phyloP scores from a whole-genome alignment of 352 stramenopile genomes.

The Globisporangium takayamanum region DNA sequence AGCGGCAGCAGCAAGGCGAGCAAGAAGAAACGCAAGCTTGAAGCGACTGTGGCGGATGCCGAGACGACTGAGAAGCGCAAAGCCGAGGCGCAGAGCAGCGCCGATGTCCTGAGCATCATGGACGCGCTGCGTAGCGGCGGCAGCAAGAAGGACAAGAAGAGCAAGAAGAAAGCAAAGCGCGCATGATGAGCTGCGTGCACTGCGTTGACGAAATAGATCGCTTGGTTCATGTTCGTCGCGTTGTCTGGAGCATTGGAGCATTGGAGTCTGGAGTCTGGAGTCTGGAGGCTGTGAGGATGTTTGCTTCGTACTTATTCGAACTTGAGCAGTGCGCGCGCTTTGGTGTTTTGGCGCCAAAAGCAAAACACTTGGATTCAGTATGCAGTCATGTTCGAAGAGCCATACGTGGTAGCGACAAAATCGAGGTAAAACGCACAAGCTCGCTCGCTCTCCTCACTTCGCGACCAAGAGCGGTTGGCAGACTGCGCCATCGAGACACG shows the following conservation, averaged over 20 bases:
- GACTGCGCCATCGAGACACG: not conserved
- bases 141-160: conserved; percentile 31
- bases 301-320: too few relatives aligned
- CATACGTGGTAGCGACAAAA: too few relatives aligned
- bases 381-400: too few relatives aligned
- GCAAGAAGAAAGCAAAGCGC: conserved; percentile 15
- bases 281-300: too few relatives aligned
- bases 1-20: conserved; percentile 23
- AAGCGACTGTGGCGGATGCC: conserved; percentile 16
- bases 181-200: not conserved
- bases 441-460: not conserved
- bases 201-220: conserved; percentile 1
- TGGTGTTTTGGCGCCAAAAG: conserved; percentile 1
- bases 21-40: conserved; percentile 39
- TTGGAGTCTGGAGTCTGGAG: not conserved
- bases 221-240: not conserved
- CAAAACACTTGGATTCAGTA: not conserved
- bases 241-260: not conserved
- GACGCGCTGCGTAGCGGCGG: conserved; percentile 41
- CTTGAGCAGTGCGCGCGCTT: not conserved
- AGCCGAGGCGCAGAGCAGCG: conserved; percentile 27
- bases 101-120: conserved; percentile 66
- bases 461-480: too few relatives aligned
- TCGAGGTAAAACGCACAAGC: too few relatives aligned
- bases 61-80: conserved; percentile 21